Base-by-base conservation (phyloP, 2,329 filamentous ascomycete genomes). In the Escovopsis sp. region DNA sequence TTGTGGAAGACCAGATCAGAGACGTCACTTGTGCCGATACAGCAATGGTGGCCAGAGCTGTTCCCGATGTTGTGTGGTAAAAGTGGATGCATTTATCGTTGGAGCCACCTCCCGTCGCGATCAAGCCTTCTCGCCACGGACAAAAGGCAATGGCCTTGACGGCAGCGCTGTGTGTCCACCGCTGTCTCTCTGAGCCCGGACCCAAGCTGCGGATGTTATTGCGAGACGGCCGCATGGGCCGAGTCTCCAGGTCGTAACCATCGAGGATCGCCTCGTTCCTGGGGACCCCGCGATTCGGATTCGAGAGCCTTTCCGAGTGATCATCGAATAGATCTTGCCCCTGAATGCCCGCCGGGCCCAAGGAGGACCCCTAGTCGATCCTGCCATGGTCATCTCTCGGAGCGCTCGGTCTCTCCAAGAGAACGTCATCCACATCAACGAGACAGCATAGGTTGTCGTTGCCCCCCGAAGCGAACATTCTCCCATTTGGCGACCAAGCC, bases 81-180 rank as follows among this genome's bases (percentile, higher is more conserved):
- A 98, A 98, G 62, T 94, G 88, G 44, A 98, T 94, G 58, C 86
- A 86, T 52, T 86, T 85, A 63, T 98, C 89, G 53, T 93, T 94
- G 37, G 84, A 89, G 20, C 91, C 91, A 33, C 91, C 89, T 3
- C 91, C 87, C 1, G 89, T 93, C 12, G 91, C 91, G 33, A 98
- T 63, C 5, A 98, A 71, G 4, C 81, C 83, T 20, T 83, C 76
- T 43, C 89, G 83, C 89, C 88, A 98, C 0, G 91, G 89, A 48
- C 89, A 94, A 61, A 96, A 96, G 2, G 91, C 87, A 51, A 96
- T 91, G 29, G 91, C 91, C 61, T 98, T 98, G 50, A 96, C 84
- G 2, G 91, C 91, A 1, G 89, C 89, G 24, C 76, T 76, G 57
- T 98, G 86, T 10, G 68, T 60, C 74, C 86, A 91, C 29, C 72